Evolutionary conservation across 2,329 filamentous ascomycete species (phyloP).

Genomic region (Colletotrichum gigasporum): DNA sequence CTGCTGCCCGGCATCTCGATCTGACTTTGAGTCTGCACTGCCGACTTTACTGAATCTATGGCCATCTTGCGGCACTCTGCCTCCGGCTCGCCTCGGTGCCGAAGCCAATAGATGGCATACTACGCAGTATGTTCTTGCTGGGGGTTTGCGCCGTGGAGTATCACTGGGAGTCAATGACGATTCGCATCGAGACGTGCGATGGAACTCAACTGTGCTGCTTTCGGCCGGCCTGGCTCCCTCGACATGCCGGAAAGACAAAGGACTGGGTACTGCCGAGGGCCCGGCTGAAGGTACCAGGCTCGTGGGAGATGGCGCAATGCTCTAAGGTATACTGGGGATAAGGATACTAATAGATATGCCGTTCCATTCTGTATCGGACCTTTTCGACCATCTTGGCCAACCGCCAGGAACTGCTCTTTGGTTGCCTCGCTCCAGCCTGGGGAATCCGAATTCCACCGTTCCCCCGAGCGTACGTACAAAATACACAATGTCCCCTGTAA

Average conservation of each 20-base stretch:
- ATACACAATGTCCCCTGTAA: neutral
- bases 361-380: neutral
- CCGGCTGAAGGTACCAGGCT: slow-evolving; percentile 10
- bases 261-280: neutral
- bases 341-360: neutral
- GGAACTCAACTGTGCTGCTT: slow-evolving; percentile 13
- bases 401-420: neutral
- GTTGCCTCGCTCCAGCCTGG: neutral
- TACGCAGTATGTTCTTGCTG: neutral
- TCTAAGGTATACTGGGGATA: slow-evolving; percentile 13
- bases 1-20: neutral
- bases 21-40: slow-evolving; percentile 18
- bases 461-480: too few species aligned
- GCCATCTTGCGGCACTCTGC: slow-evolving; percentile 6
- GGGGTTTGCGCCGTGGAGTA: neutral
- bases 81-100: neutral
- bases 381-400: neutral
- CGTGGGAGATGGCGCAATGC: slow-evolving; percentile 3
- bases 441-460: neutral
- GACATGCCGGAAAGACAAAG: slow-evolving; percentile 13
- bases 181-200: slow-evolving; percentile 6
- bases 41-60: neutral
- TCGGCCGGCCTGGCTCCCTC: slow-evolving; percentile 7
- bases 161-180: neutral
- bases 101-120: slow-evolving; percentile 3